phyloP scores from a whole-genome alignment of 2,329 filamentous ascomycete species.

The Xylariaceae sp. region DNA sequence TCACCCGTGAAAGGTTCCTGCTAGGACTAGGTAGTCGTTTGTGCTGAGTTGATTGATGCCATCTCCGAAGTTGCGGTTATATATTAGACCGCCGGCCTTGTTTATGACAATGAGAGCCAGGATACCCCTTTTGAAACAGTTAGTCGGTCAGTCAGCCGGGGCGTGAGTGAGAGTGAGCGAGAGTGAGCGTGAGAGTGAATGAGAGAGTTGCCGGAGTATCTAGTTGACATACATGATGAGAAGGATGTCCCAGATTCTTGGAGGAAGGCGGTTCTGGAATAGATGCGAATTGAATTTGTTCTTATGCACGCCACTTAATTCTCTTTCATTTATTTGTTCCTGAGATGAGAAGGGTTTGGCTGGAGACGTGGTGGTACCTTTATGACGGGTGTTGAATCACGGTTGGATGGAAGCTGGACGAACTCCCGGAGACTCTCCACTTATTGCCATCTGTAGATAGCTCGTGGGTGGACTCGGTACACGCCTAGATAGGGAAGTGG shows the following conservation, averaged over 20 bases:
- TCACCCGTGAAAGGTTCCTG: slow-evolving; percentile 94
- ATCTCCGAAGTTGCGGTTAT: slow-evolving; percentile 88
- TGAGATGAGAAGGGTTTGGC: background rate
- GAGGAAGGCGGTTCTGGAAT: background rate
- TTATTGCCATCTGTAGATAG: background rate
- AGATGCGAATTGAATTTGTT: background rate
- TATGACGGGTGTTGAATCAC: background rate
- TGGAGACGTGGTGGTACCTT: too few relatives aligned
- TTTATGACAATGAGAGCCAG: slow-evolving; percentile 97
- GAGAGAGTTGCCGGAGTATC: background rate
- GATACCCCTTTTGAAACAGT: slow-evolving; percentile 63
- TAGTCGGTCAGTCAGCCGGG: slow-evolving; percentile 3
- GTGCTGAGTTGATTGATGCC: slow-evolving; percentile 81
- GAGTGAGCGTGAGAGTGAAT: too few relatives aligned
- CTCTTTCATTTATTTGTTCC: background rate
- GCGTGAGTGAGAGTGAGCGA: background rate
- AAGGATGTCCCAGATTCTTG: background rate
- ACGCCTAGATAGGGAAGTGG: too few relatives aligned
- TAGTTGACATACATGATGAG: slow-evolving; percentile 11
- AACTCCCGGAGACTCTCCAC: background rate
- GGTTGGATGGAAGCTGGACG: too few relatives aligned
- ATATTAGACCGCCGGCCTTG: slow-evolving; percentile 94
- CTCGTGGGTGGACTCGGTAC: too few relatives aligned
- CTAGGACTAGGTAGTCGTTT: slow-evolving; percentile 95
- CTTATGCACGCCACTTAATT: background rate